phyloP scores from a whole-genome alignment of 225 moss, liverwort and hornwort species.

The Rhytidiadelphus loreus region DNA sequence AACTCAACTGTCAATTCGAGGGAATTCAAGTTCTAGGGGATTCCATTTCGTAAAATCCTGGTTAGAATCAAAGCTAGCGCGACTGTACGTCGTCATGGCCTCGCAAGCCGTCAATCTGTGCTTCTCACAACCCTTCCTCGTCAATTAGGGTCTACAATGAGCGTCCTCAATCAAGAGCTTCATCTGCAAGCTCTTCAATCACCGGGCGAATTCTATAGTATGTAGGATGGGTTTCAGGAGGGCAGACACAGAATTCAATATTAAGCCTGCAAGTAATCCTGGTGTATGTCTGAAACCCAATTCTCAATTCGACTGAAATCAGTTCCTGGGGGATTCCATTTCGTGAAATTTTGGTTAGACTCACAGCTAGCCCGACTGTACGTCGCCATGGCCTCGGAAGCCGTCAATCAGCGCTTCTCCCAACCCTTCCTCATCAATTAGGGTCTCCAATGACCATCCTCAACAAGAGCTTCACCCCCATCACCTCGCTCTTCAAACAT shows the following conservation, averaged over 20 bases:
- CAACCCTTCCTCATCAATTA: background rate
- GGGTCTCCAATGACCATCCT: background rate
- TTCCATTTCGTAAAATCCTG: background rate
- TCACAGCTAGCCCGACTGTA: background rate
- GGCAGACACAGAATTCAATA: background rate
- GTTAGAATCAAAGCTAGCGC: background rate
- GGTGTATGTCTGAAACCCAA: background rate
- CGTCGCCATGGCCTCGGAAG: background rate
- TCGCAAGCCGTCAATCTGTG: background rate
- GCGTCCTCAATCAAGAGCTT: background rate
- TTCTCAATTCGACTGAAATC: background rate
- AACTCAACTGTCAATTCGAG: background rate
- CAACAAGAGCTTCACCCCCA: background rate
- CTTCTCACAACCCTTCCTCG: background rate
- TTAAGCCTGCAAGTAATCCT: background rate
- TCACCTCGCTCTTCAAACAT: background rate
- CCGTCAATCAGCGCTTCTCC: background rate
- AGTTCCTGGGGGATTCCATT: background rate
- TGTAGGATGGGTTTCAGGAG: background rate
- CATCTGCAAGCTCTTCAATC: background rate
- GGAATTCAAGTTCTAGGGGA: background rate
- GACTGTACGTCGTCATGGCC: background rate
- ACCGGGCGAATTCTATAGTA: background rate
- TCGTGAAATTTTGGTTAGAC: background rate
- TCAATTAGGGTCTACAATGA: background rate